Evolutionary conservation across 345 rosid species (phyloP), one percentile per base, ranked within the genome.

Genomic region (Stellera chamaejasme): DNA sequence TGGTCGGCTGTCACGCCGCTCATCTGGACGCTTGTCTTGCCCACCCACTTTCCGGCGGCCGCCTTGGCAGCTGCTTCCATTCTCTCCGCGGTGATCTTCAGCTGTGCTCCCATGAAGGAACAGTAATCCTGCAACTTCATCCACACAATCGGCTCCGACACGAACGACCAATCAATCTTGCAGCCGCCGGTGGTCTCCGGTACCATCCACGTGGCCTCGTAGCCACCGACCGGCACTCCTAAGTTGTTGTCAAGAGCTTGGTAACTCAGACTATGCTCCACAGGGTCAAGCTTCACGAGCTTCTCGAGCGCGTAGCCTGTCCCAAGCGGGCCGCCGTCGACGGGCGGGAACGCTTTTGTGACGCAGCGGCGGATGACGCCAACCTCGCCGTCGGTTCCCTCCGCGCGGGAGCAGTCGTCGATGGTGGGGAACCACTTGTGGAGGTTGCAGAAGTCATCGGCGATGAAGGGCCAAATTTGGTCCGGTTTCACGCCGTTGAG

Each of bases 161-260:
- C 75, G 50, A 70, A 89, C 48, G 89, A 81, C 85, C 90, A 89
- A 71, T 78, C 85, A 25, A 89, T 67, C 63, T 26, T 62, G 55
- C 82, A 83, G 2, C 56, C 62, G 13, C 55, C 80, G 42, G 54
- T 27, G 16, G 39, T 14, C 2, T 72, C 71, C 46, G 57, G 44
- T 10, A 77, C 82, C 58, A 63, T 71, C 27, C 72, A 42, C 9
- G 82, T 80, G 6, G 82, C 77, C 52, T 63, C 58, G 46, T 82
- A 83, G 9, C 64, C 47, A 14, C 68, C 66, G 26, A 85, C 72
- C 9, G 39, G 39, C 39, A 8, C 9, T 32, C 89, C 91, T 2
- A 69, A 16, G 47, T 72, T 85, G 55, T 74, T 85, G 36, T 85
- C 89, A 2, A 57, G 11, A 11, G 85, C 45, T 77, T 83, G 84